Conservation (phyloP, 306 rosid genomes). For the Pueraria montana region DNA sequence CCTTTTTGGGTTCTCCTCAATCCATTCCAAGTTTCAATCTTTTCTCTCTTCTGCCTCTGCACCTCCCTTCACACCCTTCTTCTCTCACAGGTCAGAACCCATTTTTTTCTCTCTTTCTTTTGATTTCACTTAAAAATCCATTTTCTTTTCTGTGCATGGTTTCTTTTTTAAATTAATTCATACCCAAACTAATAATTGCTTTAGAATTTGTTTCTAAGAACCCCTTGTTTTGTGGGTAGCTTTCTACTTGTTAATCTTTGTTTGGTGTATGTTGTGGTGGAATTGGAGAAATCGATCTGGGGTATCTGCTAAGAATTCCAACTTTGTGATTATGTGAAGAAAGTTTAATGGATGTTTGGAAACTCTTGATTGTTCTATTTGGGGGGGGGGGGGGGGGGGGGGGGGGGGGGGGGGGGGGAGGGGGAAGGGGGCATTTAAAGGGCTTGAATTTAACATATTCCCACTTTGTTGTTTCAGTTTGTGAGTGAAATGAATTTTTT, state of each 20-base stretch:
- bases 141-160: not conserved
- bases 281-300: slow-evolving; percentile 48
- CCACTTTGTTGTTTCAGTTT: slow-evolving; percentile 23
- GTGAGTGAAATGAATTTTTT: not conserved
- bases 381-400: too few species aligned
- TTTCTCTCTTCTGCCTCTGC: slow-evolving; percentile 30
- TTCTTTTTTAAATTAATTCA: slow-evolving; percentile 30
- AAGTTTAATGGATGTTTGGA: slow-evolving; percentile 27
- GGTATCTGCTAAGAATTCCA: slow-evolving; percentile 14
- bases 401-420: too few species aligned
- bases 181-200: not conserved
- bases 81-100: slow-evolving; percentile 56
- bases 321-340: not conserved
- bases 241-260: too few species aligned
- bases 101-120: too few species aligned
- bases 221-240: slow-evolving; percentile 26
- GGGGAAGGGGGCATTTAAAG: not conserved
- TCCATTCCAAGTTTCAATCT: slow-evolving; percentile 38
- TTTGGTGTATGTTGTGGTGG: not conserved
- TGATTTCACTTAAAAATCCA: not conserved
- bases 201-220: slow-evolving; percentile 26
- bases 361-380: slow-evolving; percentile 36
- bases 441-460: slow-evolving; percentile 11
- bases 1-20: slow-evolving; percentile 34
- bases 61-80: slow-evolving; percentile 53